Base-by-base conservation (phyloP, 2,329 filamentous ascomycete species). In the Claviceps sp. region DNA sequence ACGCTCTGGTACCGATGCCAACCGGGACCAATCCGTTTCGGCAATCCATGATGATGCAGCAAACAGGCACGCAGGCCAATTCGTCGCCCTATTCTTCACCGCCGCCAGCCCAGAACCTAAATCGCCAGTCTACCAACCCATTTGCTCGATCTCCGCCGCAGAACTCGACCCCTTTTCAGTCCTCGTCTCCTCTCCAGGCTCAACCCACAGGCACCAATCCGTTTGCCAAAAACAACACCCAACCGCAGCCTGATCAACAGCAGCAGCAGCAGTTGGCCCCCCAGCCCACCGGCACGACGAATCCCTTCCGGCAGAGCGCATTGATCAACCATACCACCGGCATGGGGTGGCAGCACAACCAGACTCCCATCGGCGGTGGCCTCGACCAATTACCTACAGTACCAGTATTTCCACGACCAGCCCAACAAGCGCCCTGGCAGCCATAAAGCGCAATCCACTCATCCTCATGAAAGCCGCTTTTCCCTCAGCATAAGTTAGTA, bases 301-400 rank as follows among this genome's bases (percentile, higher is more conserved):
- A 98, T 62, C 93, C 93, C 0, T 97, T 97, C 76, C 80, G 93
- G 16, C 89, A 97, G 64, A 88, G 86, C 46, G 82, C 84, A 4
- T 95, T 96, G 65, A 84, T 95, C 50, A 93, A 95, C 63, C 89
- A 95, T 62, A 76, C 82, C 56, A 95, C 89, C 0, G 90, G 91
- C 1, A 77, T 87, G 66, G 88, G 88, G 1, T 97, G 93, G 89
- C 90, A 96, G 65, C 78, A 84, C 56, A 80, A 80, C 55, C 82
- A 84, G 58, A 81, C 87, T 62, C 79, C 85, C 8, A 91, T 93
- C 4, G 86, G 95, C 57, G 89, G 89, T 4, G 85, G 82, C 7
- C 64, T 93, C 51, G 87, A 96, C 63, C 81, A 86, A 57, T 62
- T 97, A 44, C 78, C 84, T 38, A 95, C 90, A 0, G 75, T 89